These are phyloP conservation scores for Astragalus glycyphyllos DNA, from an alignment of 306 rosid species.

Conservation along the genomic window DNA sequence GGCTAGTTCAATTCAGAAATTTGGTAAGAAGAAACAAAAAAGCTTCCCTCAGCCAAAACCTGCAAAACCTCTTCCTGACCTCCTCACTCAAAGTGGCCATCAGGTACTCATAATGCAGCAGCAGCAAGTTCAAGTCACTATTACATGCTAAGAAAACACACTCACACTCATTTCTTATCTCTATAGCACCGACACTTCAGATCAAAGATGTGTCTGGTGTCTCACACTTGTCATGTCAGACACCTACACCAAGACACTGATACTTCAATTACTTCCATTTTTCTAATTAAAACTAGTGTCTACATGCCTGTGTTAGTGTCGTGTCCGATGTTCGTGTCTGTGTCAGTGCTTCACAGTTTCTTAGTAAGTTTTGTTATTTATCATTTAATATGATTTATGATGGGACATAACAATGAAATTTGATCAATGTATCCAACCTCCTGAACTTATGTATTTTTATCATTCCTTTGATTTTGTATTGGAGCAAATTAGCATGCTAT, in stretches of 20 bases:
- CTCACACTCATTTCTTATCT: slow-evolving; percentile 19
- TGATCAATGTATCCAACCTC: neutral
- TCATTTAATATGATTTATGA: neutral
- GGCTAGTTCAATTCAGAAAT: slow-evolving; percentile 56
- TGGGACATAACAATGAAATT: neutral
- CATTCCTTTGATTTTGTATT: slow-evolving; percentile 33
- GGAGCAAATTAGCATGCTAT: slow-evolving; percentile 61
- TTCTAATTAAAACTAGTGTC: too few species aligned
- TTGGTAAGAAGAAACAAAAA: slow-evolving; percentile 57
- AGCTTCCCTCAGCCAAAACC: slow-evolving; percentile 56
- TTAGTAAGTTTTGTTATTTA: neutral
- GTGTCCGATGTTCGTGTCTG: too few species aligned
- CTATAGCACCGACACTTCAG: too few species aligned
- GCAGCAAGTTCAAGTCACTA: neutral
- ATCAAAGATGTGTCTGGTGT: too few species aligned
- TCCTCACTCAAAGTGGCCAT: slow-evolving; percentile 57
- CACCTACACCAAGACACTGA: too few species aligned
- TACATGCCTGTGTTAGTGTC: too few species aligned
- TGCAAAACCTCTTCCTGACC: slow-evolving; percentile 57
- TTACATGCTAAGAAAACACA: neutral
- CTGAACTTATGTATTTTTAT: slow-evolving; percentile 34
- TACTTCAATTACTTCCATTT: too few species aligned
- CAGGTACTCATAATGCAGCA: slow-evolving; percentile 50
- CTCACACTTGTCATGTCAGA: too few species aligned
- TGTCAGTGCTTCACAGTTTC: neutral